Conservation (phyloP, 2,329 filamentous ascomycete species). For the Microcyclospora pomicola region DNA sequence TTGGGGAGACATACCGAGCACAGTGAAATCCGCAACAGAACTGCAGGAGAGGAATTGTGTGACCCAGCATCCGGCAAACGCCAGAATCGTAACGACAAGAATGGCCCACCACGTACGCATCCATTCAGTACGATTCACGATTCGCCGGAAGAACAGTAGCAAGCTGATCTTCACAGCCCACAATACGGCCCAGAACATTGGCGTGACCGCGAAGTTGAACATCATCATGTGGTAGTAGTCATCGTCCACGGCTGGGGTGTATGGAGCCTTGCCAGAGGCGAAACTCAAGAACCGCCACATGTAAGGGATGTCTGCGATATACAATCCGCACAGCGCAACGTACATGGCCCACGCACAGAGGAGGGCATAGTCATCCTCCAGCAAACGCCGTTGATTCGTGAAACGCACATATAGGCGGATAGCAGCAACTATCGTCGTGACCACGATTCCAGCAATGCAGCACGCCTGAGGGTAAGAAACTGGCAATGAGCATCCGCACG, state of each 20-base stretch:
- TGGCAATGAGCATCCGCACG: too few species aligned
- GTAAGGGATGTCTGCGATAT: slow-evolving; percentile 5
- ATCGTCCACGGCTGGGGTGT: not conserved
- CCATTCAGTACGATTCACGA: slow-evolving; percentile 2
- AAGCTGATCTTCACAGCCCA: slow-evolving; percentile 6
- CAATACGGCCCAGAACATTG: slow-evolving; percentile 4
- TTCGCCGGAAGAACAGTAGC: slow-evolving; percentile 5
- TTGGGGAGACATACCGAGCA: slow-evolving; percentile 1
- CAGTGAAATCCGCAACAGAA: slow-evolving; percentile 1
- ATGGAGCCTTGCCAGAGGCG: not conserved
- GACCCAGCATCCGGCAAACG: slow-evolving; percentile 3
- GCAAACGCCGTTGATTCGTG: slow-evolving; percentile 2
- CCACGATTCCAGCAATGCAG: slow-evolving; percentile 5
- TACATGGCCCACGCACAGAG: slow-evolving; percentile 3
- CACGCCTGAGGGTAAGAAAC: slow-evolving; percentile 1
- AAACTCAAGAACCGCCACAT: slow-evolving; percentile 4
- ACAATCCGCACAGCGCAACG: slow-evolving; percentile 2
- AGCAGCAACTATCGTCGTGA: slow-evolving; percentile 2
- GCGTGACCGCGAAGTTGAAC: slow-evolving; percentile 4
- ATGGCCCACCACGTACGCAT: slow-evolving; percentile 4
- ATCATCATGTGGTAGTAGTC: slow-evolving; percentile 4
- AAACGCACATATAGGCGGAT: slow-evolving; percentile 4
- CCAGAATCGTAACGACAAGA: slow-evolving; percentile 1
- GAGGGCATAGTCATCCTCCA: slow-evolving; percentile 5
- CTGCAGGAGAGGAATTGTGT: slow-evolving; percentile 3